phyloP scores from a whole-genome alignment of 805 yeast species.

The Sungouiozyma intestinalis region DNA sequence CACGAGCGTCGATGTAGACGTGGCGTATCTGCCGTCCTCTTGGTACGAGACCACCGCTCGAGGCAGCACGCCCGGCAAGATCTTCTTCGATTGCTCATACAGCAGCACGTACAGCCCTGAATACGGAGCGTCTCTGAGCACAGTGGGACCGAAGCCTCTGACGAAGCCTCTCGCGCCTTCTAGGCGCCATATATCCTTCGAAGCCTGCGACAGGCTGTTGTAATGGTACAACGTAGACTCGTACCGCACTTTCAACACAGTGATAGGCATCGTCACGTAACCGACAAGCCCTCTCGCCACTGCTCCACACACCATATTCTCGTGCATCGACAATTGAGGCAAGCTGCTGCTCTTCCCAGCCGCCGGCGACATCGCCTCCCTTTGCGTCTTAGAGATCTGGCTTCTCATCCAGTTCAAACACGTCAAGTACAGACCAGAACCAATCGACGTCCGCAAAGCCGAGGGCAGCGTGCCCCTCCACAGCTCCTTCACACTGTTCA shows the following conservation, averaged over 20 bases:
- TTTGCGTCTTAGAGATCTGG: slow-evolving; percentile 10
- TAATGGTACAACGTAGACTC: slow-evolving; percentile 75
- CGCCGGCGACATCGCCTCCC: neutral
- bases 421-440: slow-evolving; percentile 79
- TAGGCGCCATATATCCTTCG: slow-evolving; percentile 39
- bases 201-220: slow-evolving; percentile 51
- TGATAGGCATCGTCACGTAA: slow-evolving; percentile 84
- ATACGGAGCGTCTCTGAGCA: slow-evolving; percentile 87
- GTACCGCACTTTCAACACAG: slow-evolving; percentile 78
- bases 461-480: slow-evolving; percentile 97
- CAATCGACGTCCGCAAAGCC: slow-evolving; percentile 79
- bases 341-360: slow-evolving; percentile 32
- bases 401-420: slow-evolving; percentile 54
- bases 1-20: slow-evolving; percentile 41
- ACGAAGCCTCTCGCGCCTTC: slow-evolving; percentile 65
- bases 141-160: slow-evolving; percentile 79
- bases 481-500: slow-evolving; percentile 36
- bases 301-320: slow-evolving; percentile 70
- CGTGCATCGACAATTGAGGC: slow-evolving; percentile 61
- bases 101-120: slow-evolving; percentile 86
- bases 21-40: slow-evolving; percentile 19
- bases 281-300: slow-evolving; percentile 76
- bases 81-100: slow-evolving; percentile 63
- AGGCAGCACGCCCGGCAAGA: slow-evolving; percentile 37
- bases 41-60: slow-evolving; percentile 8